Base-by-base conservation (phyloP, 2,329 filamentous ascomycete genomes). In the Trichoderma afroharzianum region DNA sequence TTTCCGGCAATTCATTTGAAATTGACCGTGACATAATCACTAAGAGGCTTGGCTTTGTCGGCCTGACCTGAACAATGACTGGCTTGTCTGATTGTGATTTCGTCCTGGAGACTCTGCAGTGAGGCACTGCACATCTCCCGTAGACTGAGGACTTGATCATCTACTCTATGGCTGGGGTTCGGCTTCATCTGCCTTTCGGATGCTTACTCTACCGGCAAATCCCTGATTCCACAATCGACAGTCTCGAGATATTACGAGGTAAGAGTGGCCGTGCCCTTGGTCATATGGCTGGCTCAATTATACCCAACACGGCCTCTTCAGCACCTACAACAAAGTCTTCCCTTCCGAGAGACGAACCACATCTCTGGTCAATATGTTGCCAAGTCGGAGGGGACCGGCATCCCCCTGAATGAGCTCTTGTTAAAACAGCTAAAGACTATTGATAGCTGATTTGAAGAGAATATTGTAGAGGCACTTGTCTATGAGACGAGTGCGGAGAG, bases 81-180 rank as follows among this genome's bases (percentile, higher is more conserved):
- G 91, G 89, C 55, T 91, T 94, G 12, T 90, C 88, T 18, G 92
- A 95, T 81, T 87, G 93, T 36, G 94, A 97, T 80, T 97, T 97
- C 77, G 89, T 95, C 15, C 87, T 92, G 71, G 93, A 97, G 83
- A 90, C 89, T 1, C 88, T 97, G 82, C 90, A 93, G 80, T 97
- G 93, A 92, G 90, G 90, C 86, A 89, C n/a, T n/a, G 73, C 93
- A 96, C 83, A 86, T 97, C 75, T 93, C 88, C 70, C 88, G 92
- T 95, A 4, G 92, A 90, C 91, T 4, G 93, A 97, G 82, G 94
- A 97, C 79, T 83, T 97, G 73, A 96, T 97, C 82, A 88, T n/a
- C 9, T 97, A 95, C 84, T 91, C 87, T 28, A 89, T 90, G 9
- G 83, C 89, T 71, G 92, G 92, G 95, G 79, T 96, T 95, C 78